Conservation (phyloP, 78 protist species). For the Dictyostelium intermedium region DNA sequence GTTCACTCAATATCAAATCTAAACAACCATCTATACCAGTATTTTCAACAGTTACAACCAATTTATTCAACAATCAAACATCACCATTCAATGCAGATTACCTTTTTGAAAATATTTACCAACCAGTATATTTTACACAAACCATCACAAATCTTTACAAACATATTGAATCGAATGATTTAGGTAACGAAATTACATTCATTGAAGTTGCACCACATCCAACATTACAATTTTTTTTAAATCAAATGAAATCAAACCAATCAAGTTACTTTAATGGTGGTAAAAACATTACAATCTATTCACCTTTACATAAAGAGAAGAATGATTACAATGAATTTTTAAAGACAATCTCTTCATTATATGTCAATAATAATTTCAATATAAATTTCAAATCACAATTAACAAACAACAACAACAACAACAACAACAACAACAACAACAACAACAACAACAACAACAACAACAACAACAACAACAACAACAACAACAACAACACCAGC, state of each 20-base stretch:
- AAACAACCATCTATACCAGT: neutral
- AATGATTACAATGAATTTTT: neutral
- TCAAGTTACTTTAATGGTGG: neutral
- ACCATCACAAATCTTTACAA: neutral
- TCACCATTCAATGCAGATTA: neutral
- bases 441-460: neutral
- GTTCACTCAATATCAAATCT: neutral
- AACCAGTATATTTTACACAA: conserved; percentile 9
- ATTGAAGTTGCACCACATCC: conserved; percentile 19
- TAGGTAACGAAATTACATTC: neutral
- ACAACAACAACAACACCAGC: neutral
- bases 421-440: neutral
- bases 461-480: neutral
- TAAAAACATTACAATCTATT: neutral
- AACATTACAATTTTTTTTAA: conserved; percentile 4
- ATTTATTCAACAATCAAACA: neutral
- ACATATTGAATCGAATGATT: neutral
- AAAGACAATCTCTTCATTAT: neutral
- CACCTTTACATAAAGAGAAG: neutral
- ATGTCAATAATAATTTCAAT: neutral
- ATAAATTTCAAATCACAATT: neutral
- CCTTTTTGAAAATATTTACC: neutral
- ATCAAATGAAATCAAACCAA: neutral
- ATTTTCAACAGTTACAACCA: conserved; percentile 8
- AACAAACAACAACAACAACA: neutral